Evolutionary conservation across 768 basidiomycete genomes (phyloP).

Genomic region (Termitomyces sp.): DNA sequence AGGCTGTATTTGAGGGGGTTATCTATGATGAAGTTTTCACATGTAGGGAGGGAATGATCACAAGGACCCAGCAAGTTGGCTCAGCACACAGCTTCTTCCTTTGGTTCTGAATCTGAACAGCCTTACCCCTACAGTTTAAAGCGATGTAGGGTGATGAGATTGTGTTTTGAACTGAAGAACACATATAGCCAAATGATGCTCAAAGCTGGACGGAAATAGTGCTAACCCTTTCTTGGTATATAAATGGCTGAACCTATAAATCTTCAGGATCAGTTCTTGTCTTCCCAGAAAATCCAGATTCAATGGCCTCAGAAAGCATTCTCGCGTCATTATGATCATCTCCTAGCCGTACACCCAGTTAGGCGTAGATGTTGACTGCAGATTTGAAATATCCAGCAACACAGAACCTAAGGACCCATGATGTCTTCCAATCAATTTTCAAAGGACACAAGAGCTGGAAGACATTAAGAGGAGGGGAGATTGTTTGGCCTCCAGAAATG

Average conservation of each 20-base stretch:
- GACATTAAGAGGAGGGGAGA: conserved; percentile 64
- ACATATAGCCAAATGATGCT: conserved; percentile 20
- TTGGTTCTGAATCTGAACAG: conserved; percentile 25
- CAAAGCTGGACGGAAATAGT: conserved; percentile 21
- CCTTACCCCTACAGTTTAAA: conserved; percentile 30
- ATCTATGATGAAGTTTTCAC: neutral
- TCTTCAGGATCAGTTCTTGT: conserved; percentile 16
- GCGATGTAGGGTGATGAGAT: conserved; percentile 26
- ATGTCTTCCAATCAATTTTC: conserved; percentile 63
- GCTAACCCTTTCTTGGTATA: conserved; percentile 18
- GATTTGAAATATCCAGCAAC: conserved; percentile 24
- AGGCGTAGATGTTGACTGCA: conserved; percentile 2
- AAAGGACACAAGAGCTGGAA: conserved; percentile 74
- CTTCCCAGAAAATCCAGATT: conserved; percentile 9
- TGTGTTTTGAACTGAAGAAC: conserved; percentile 30
- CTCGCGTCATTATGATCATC: conserved; percentile 8
- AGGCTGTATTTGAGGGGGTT: neutral
- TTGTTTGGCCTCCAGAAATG: conserved; percentile 77
- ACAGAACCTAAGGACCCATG: conserved; percentile 36
- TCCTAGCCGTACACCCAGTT: conserved; percentile 10
- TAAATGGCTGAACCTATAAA: conserved; percentile 27
- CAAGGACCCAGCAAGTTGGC: conserved; percentile 20
- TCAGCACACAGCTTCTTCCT: conserved; percentile 15
- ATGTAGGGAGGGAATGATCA: conserved; percentile 14
- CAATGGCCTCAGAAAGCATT: conserved; percentile 15